Base-by-base conservation (phyloP, 192 early-diverging fungal genomes). In the Dispira parvispora region DNA sequence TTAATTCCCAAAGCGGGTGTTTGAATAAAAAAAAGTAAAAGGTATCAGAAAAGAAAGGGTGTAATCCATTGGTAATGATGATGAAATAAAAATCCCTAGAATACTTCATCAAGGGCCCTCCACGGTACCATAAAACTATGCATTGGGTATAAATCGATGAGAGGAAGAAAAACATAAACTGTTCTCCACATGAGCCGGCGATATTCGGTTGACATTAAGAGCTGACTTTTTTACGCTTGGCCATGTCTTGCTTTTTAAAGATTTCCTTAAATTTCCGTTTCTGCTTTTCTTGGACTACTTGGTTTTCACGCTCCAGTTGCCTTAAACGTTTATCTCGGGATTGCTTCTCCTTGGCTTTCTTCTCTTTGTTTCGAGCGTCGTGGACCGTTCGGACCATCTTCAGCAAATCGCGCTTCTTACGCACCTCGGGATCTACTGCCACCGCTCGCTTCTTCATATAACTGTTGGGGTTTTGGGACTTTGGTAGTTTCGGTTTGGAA, bases 371-470 rank as follows among this genome's bases (percentile, higher is more conserved):
- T 27, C 72, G 69, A 47, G 73, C 47, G 64, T 89, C 83, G 64
- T 86, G 81, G 38, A 94, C 75, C 27, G 89, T 91, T 62, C 88
- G 84, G 64, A 99, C 80, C 68, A 88, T 82, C 64, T 88, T 85
- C 69, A 99, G 82, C 43, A 99, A 65, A 13, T 76, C 79, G 28
- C 82, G 81, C 44, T 95, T 83, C 74, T 88, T 86, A 78, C 86
- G 87, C 71, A 97, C 94, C 66, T 91, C 82, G 32, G 90, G 84
- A 69, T 96, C 91, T 66, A 92, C 63, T 43, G 96, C 84, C 25
- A 97, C 89, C 0, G 91, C 94, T 23, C 63, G 53, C 13, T 52
- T 67, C 1, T 46, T 12, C 57, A 64, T 62, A 38, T 38, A 38
- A 38, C 32, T 6, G 3, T 38, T 38, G 26, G 47, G n/a, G 11